A percentile compares a stretch with the other conserved stretches of the same genome.
These are phyloP conservation scores for Fusarium papillatum DNA, from an alignment of 2,329 filamentous ascomycete species.

Conservation along the genomic window DNA sequence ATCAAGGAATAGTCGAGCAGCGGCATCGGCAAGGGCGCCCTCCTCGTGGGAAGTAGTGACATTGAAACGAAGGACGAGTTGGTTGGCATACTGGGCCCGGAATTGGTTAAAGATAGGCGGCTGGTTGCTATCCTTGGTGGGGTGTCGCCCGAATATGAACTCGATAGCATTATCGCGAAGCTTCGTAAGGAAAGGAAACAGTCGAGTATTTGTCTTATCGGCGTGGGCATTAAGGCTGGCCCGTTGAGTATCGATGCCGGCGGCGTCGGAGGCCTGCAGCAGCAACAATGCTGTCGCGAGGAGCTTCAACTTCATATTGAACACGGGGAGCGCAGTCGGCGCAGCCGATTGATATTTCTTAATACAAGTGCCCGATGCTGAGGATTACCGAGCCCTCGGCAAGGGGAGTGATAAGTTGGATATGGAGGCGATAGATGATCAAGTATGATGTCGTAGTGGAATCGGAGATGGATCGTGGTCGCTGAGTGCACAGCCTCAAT, in stretches of 20 bases:
- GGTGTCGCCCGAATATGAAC: conserved; percentile 62
- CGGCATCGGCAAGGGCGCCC: conserved; percentile 77
- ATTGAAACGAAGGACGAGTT: conserved; percentile 93
- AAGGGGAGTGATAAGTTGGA: conserved; percentile 1
- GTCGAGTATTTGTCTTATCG: conserved; percentile 31
- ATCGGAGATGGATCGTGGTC: conserved; percentile 25
- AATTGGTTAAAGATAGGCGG: conserved; percentile 47
- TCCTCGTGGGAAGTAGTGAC: conserved; percentile 79
- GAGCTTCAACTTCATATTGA: conserved; percentile 44
- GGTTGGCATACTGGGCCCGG: conserved; percentile 74
- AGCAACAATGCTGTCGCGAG: conserved; percentile 43
- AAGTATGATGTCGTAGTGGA: conserved; percentile 28
- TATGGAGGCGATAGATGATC: conserved; percentile 9
- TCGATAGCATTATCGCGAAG: conserved; percentile 64
- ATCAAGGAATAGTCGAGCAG: conserved; percentile 84
- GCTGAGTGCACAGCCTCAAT: conserved; percentile 1
- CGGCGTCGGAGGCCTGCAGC: conserved; percentile 43
- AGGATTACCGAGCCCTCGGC: conserved; percentile 10
- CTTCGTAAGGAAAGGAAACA: conserved; percentile 64
- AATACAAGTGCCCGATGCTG: conserved; percentile 1
- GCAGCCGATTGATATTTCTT: conserved; percentile 8
- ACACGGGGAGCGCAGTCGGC: conserved; percentile 7
- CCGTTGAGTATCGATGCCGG: conserved; percentile 46
- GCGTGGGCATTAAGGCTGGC: conserved; percentile 29
- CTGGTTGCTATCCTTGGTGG: conserved; percentile 45